phyloP scores from a whole-genome alignment of 2,329 filamentous ascomycete genomes.

The Microthyrium microscopicum region DNA sequence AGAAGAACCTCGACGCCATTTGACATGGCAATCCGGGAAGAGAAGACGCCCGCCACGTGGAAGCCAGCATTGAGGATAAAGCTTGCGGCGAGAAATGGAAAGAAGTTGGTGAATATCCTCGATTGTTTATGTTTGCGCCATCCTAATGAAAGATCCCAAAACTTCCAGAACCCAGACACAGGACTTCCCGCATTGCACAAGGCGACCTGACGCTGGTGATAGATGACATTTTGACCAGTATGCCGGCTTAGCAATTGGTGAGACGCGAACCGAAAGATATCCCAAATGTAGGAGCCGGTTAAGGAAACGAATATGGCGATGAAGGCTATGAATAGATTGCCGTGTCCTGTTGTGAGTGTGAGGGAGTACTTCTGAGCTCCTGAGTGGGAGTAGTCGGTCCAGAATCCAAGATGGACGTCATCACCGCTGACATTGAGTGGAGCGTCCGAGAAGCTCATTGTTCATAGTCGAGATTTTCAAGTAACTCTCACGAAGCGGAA shows the following conservation, averaged over 20 bases:
- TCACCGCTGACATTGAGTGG: too few relatives aligned
- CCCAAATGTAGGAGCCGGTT: constrained; percentile 12
- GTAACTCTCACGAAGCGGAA: too few relatives aligned
- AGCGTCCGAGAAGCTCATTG: too few relatives aligned
- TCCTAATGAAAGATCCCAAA: neutral
- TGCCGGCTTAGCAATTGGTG: constrained; percentile 9
- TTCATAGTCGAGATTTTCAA: too few relatives aligned
- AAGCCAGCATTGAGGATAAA: neutral
- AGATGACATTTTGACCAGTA: constrained; percentile 12
- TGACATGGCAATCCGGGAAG: constrained; percentile 6
- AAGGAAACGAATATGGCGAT: constrained; percentile 18
- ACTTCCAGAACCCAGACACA: constrained; percentile 1
- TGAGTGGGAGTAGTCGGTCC: constrained; percentile 20
- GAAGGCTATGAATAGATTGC: constrained; percentile 20
- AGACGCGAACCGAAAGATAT: constrained; percentile 12
- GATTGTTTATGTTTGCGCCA: neutral
- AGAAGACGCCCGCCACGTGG: constrained; percentile 7
- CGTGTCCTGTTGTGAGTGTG: constrained; percentile 16
- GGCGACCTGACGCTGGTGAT: constrained; percentile 12
- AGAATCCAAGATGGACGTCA: constrained; percentile 17
- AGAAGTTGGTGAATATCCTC: neutral
- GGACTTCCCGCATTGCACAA: constrained; percentile 7
- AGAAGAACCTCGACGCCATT: constrained; percentile 6
- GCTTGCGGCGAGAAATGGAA: constrained; percentile 2
- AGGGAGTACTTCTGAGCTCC: constrained; percentile 16